These are phyloP conservation scores for Emydomyces testavorans DNA, from an alignment of 2,329 filamentous ascomycete species.

Conservation along the genomic window DNA sequence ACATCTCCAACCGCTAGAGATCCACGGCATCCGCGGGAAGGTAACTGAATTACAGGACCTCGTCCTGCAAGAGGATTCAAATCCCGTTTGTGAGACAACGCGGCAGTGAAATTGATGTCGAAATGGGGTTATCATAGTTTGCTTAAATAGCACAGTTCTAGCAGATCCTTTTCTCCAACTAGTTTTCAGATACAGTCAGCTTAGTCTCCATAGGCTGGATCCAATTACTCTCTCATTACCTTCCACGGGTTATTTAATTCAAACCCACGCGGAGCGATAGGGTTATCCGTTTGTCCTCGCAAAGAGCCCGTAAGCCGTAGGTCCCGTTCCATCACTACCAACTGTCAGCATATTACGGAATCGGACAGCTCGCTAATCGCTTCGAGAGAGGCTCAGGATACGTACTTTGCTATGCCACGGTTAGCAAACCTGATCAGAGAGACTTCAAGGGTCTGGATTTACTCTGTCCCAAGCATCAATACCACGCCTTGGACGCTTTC, in stretches of 20 bases:
- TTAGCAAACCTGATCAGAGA: slow-evolving; percentile 4
- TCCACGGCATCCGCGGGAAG: slow-evolving; percentile 40
- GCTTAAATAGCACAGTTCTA: slow-evolving; percentile 18
- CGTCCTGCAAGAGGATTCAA: neutral
- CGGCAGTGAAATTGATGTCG: neutral
- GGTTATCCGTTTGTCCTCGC: slow-evolving; percentile 51
- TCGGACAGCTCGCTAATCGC: neutral
- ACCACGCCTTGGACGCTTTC: slow-evolving; percentile 49
- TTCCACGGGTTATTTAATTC: slow-evolving; percentile 58
- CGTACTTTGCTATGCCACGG: slow-evolving; percentile 43
- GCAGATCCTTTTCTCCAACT: slow-evolving; percentile 34
- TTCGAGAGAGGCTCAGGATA: slow-evolving; percentile 13
- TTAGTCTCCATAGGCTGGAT: neutral
- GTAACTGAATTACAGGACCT: slow-evolving; percentile 30
- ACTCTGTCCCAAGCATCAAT: slow-evolving; percentile 55
- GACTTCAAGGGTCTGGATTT: slow-evolving; percentile 23
- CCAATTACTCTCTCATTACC: slow-evolving; percentile 33
- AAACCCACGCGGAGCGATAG: slow-evolving; percentile 49
- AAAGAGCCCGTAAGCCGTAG: slow-evolving; percentile 49
- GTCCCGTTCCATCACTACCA: slow-evolving; percentile 56
- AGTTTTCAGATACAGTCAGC: slow-evolving; percentile 2
- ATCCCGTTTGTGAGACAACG: neutral
- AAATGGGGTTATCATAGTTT: slow-evolving; percentile 3
- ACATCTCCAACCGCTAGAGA: slow-evolving; percentile 41
- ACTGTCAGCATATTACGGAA: slow-evolving; percentile 11